Evolutionary conservation across 1,284 basidiomycete genomes (phyloP).

Genomic region (Malassezia nana): DNA sequence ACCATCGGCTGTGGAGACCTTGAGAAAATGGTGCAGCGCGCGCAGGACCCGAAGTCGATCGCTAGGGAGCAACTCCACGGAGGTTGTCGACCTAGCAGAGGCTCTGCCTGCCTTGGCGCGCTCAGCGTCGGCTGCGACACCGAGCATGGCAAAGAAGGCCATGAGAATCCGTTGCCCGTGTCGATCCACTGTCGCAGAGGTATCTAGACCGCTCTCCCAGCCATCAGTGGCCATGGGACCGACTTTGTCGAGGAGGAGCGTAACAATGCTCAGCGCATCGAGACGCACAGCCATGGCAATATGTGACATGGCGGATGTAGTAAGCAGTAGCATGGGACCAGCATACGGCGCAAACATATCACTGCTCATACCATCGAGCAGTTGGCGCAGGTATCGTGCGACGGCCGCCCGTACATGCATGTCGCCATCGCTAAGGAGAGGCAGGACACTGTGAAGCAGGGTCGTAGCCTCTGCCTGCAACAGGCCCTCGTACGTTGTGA

Average conservation of each 20-base stretch:
- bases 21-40: constrained; percentile 4
- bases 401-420: constrained; percentile 51
- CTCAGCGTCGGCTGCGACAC: constrained; percentile 23
- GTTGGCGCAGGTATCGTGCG: constrained; percentile 56
- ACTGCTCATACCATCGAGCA: constrained; percentile 59
- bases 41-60: constrained; percentile 2
- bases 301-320: constrained; percentile 80
- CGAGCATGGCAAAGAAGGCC: constrained; percentile 35
- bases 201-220: constrained; percentile 25
- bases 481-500: constrained; percentile 59
- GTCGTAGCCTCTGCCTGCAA: constrained; percentile 57
- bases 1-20: neutral
- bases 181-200: constrained; percentile 11
- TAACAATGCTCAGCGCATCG: constrained; percentile 73
- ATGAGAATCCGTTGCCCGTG: constrained; percentile 34
- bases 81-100: neutral
- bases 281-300: constrained; percentile 88
- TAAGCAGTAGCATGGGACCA: constrained; percentile 69
- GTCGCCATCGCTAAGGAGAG: constrained; percentile 61
- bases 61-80: constrained; percentile 2
- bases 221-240: constrained; percentile 52
- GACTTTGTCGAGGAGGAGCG: constrained; percentile 64
- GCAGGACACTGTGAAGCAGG: constrained; percentile 61
- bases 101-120: neutral
- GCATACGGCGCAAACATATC: constrained; percentile 57